These are phyloP conservation scores for Pisolithus tinctorius DNA, from an alignment of 768 basidiomycete genomes.

Conservation along the genomic window DNA sequence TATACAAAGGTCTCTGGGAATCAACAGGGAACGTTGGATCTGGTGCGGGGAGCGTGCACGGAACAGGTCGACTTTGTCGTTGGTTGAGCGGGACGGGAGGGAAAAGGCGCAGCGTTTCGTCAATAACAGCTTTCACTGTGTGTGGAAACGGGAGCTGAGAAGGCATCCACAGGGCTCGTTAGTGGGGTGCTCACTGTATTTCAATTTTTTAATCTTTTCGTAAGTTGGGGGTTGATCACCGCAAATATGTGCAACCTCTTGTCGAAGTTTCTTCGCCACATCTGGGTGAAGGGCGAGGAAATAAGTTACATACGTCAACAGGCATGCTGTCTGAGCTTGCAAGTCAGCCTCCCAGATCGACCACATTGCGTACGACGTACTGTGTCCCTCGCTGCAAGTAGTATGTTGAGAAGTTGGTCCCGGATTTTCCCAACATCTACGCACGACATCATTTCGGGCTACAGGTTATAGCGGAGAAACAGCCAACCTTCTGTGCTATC, in stretches of 20 bases:
- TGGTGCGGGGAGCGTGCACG: constrained; percentile 46
- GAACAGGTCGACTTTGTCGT: constrained; percentile 45
- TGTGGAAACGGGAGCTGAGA: constrained; percentile 4
- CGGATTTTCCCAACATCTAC: constrained; percentile 61
- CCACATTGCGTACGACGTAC: constrained; percentile 30
- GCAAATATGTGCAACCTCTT: constrained; percentile 54
- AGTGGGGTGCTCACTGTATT: constrained; percentile 48
- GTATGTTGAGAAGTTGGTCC: constrained; percentile 71
- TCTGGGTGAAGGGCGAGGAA: constrained; percentile 62
- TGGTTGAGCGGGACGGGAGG: constrained; percentile 74
- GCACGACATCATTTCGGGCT: constrained; percentile 6
- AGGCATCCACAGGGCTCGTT: not conserved
- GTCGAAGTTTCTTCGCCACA: constrained; percentile 43
- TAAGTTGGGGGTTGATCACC: constrained; percentile 47
- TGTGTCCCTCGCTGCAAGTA: constrained; percentile 75
- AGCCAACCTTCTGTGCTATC: constrained; percentile 55
- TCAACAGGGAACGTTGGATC: constrained; percentile 39
- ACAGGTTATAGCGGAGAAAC: not conserved
- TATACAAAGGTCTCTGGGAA: constrained; percentile 41
- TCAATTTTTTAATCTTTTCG: constrained; percentile 51
- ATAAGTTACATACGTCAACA: constrained; percentile 65
- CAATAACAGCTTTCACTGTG: constrained; percentile 68
- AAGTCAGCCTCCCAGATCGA: not conserved
- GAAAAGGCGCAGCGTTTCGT: constrained; percentile 72
- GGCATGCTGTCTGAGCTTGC: constrained; percentile 51